Base-by-base conservation (phyloP, 2,329 filamentous ascomycete species). In the Ophiostoma sp. region DNA sequence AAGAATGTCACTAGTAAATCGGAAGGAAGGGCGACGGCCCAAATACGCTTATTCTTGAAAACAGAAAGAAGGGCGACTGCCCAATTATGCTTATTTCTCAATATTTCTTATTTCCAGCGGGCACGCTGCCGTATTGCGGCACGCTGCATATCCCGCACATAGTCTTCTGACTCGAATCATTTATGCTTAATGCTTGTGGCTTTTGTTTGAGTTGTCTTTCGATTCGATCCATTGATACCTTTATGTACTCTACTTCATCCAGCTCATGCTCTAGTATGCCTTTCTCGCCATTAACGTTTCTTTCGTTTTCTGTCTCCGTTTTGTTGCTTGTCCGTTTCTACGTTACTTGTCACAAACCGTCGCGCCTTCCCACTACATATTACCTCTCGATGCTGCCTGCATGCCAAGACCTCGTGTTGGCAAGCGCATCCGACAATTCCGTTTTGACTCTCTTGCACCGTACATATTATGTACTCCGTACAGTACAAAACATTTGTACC, bases 341-440 rank as follows among this genome's bases (percentile, higher is more conserved):
- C 13, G 52, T 27, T 57, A n/a, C 20, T 52, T 23, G 17, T 23
- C 23, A 11, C 3, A n/a, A 27, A 27, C 52, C 17, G 23, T 57
- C n/a, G 52, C 52, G n/a, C 23, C n/a, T 57, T 57, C 52, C 52
- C 11, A 48, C 44, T 48, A 31, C 52, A 57, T 41, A 10, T 41
- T 41, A 41, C 39, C 8, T 57, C n/a, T 57, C 68, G 20, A 17
- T 48, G n/a, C 54, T 33, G 36, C n/a, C 64, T 68, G 54, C 65
- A 41, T 68, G 69, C 69, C 69, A 70, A 70, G 69, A 70, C 69
- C 57, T 70, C 69, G 69, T 70, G 41, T 70, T 70, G 69, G 66
- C 66, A 64, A 66, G 66, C 36, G 64, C 48, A 31, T 48, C 52
- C 27, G 35, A 60, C 69, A 64, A 31, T 31, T 60, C 39, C 64